Base-by-base conservation (phyloP, 2,329 filamentous ascomycete species). In the Penicillium sp. region DNA sequence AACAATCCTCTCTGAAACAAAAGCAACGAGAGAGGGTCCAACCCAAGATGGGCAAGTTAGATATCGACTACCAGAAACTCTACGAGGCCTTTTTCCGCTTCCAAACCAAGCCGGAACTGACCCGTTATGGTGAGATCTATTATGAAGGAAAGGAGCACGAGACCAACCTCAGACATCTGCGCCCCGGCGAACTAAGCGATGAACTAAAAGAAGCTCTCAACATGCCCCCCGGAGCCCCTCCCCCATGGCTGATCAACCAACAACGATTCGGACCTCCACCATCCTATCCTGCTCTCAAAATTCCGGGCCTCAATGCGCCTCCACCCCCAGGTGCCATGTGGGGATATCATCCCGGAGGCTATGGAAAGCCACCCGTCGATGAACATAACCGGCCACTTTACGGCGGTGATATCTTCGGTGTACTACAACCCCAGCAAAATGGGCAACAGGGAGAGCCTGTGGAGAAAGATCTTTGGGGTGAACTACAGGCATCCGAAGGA, bases 81-180 rank as follows among this genome's bases (percentile, higher is more conserved):
- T 98, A 98, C 80, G 95, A 98, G 75, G 95, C 95, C 4, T 99
- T 99, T 83, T 99, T 99, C 83, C 88, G 93, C 62, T 96, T 97
- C 75, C 95, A 99, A 80, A 96, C 92, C 44, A 99, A 99, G 79
- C 95, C 95, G 0, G 89, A 93, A 70, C 82, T 99, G 65, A 98
- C 95, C 35, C 87, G 93, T 47, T 99, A 97, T 71, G 95, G 95
- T 44, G 95, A 99, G 78, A 93, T 99, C n/a, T 99, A 99, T 79
- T 98, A 98, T 76, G 95, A 99, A 79, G 95, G 95, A 75, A 99
- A 99, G 78, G 95, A 99, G 76, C 95, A 92, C 74, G 95, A 99
- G 79, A 97, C 95, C 0, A 96, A 98, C 75, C 86, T 96, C 66
- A 89, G 91, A 70, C 91, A 97, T 79, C 86, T 97, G 62, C 89